These are phyloP conservation scores for Hepatocystis sp. DNA, from an alignment of 169 alveolate species.

Conservation along the genomic window DNA sequence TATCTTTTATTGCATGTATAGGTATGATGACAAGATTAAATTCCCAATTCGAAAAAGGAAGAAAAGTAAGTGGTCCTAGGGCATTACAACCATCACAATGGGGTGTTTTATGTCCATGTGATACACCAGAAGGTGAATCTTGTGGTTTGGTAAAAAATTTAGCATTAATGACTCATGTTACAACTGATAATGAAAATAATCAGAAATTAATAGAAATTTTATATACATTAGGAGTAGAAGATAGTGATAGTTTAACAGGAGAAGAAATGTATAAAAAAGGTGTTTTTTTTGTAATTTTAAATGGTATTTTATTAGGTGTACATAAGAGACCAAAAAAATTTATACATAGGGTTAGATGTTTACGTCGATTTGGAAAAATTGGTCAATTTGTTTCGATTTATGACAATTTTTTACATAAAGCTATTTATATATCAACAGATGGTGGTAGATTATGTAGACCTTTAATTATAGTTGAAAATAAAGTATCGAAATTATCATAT, in stretches of 20 bases:
- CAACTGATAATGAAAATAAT: slow-evolving; percentile 95
- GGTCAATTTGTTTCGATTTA: slow-evolving; percentile 97
- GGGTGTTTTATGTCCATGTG: slow-evolving; percentile 99
- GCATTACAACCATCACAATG: slow-evolving; percentile 99
- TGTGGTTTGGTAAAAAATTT: slow-evolving; percentile 99
- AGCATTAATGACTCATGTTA: slow-evolving; percentile 98
- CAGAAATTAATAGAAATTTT: slow-evolving; percentile 81
- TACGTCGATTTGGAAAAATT: slow-evolving; percentile 97
- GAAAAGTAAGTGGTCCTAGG: slow-evolving; percentile 99
- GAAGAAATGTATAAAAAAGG: slow-evolving; percentile 81
- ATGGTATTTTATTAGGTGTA: slow-evolving; percentile 97
- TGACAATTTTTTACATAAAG: slow-evolving; percentile 92
- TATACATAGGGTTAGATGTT: slow-evolving; percentile 91
- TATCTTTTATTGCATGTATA: slow-evolving; percentile 95
- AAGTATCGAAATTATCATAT: slow-evolving; percentile 87
- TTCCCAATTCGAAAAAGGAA: slow-evolving; percentile 93
- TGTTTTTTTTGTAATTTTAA: slow-evolving; percentile 93
- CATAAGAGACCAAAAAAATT: slow-evolving; percentile 92
- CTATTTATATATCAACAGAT: slow-evolving; percentile 98
- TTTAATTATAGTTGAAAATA: slow-evolving; percentile 96
- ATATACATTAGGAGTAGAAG: slow-evolving; percentile 87
- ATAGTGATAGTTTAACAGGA: slow-evolving; percentile 82
- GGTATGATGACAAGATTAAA: slow-evolving; percentile 94
- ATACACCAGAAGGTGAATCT: slow-evolving; percentile 99
- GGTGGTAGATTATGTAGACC: slow-evolving; percentile 99